Evolutionary conservation across 345 rosid genomes (phyloP).

Genomic region (Psidium friedrichsthalianum): DNA sequence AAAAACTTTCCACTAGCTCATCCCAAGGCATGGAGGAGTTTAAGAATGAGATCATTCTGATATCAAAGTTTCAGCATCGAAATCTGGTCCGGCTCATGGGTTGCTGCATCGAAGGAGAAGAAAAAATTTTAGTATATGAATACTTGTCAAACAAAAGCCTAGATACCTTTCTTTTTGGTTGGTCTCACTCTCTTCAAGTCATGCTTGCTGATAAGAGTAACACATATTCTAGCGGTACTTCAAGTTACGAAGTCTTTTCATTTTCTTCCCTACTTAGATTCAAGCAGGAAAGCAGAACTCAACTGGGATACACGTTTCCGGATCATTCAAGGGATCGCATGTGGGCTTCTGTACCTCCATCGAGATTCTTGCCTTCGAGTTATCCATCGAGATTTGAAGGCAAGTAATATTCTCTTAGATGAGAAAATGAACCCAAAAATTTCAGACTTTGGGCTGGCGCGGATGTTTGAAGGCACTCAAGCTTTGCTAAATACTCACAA

Average conservation of each 20-base stretch:
- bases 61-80: conserved; percentile 47
- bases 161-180: conserved; percentile 1
- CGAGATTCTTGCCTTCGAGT: conserved; percentile 17
- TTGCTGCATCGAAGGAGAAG: conserved; percentile 44
- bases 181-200: background rate
- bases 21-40: conserved; percentile 51
- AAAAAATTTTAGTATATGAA: conserved; percentile 43
- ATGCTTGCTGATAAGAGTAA: background rate
- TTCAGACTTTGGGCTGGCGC: conserved; percentile 27
- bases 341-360: conserved; percentile 24
- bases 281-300: background rate
- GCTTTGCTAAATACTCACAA: conserved; percentile 4
- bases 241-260: background rate
- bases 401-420: conserved; percentile 18
- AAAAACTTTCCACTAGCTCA: conserved; percentile 38
- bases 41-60: conserved; percentile 39
- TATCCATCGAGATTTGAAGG: conserved; percentile 27
- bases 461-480: conserved; percentile 6
- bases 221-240: background rate
- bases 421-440: conserved; percentile 19
- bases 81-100: conserved; percentile 54
- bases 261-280: conserved; percentile 1
- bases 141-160: background rate
- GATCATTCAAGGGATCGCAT: conserved; percentile 19
- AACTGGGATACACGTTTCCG: conserved; percentile 19